A percentile compares a stretch with the other conserved stretches of the same genome.
phyloP scores from a whole-genome alignment of 257 asterid genomes.

The Thymus mandschuricus region DNA sequence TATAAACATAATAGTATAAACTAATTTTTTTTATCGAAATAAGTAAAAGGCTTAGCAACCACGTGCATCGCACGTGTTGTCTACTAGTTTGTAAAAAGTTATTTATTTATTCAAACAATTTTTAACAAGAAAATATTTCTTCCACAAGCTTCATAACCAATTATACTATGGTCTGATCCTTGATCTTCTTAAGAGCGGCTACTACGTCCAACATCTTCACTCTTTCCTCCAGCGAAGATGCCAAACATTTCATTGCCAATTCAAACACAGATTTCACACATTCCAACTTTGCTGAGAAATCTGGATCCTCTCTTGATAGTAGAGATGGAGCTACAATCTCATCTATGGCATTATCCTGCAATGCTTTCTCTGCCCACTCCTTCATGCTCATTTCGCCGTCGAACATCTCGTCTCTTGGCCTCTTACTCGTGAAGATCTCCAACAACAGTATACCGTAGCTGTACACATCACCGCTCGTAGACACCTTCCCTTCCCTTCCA shows the following conservation, averaged over 20 bases:
- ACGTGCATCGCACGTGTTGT: too few species aligned
- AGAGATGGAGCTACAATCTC: neutral
- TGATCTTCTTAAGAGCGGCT: neutral
- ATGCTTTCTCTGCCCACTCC: neutral
- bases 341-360: neutral
- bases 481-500: neutral
- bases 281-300: neutral
- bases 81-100: too few species aligned
- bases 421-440: neutral
- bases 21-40: too few species aligned
- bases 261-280: neutral
- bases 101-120: too few species aligned
- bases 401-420: neutral
- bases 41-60: too few species aligned
- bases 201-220: neutral
- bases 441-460: neutral
- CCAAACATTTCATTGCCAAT: conserved; percentile 13
- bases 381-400: neutral
- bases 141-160: too few species aligned
- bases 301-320: neutral
- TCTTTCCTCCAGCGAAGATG: neutral
- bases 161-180: neutral
- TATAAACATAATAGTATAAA: too few species aligned
- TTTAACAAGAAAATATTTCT: too few species aligned
- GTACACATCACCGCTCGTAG: neutral